These are phyloP conservation scores for Eucalyptus pumila DNA, from an alignment of 345 rosid genomes.

Conservation along the genomic window DNA sequence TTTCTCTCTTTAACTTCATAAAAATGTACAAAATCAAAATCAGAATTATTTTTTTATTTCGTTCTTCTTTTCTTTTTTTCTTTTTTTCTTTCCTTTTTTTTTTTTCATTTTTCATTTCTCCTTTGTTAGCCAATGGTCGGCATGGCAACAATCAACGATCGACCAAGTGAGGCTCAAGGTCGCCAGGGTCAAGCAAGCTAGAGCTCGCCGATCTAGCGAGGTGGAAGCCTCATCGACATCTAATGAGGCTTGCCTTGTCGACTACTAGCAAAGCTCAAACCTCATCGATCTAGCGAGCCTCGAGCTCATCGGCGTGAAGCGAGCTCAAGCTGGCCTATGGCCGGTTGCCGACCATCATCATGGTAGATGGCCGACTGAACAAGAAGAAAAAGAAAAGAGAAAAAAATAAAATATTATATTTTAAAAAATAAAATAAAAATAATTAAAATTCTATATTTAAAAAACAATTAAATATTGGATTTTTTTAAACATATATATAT, in stretches of 20 bases:
- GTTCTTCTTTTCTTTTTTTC: fast-evolving
- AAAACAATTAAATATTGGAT: too few species aligned
- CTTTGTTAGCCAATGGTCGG: fast-evolving
- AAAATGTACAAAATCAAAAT: too few species aligned
- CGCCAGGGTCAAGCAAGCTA: fast-evolving
- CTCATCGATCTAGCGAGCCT: fast-evolving
- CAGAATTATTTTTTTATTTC: too few species aligned
- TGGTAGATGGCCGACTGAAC: fast-evolving
- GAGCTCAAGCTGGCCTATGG: fast-evolving
- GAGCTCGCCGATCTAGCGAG: fast-evolving
- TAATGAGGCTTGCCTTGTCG: fast-evolving
- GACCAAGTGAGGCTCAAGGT: too few species aligned
- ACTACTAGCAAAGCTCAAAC: too few species aligned
- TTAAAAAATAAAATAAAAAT: too few species aligned
- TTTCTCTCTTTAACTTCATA: too few species aligned
- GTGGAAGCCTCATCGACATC: fast-evolving
- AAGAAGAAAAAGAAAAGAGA: too few species aligned
- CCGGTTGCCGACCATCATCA: fast-evolving
- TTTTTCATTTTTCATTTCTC: too few species aligned
- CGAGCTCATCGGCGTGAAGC: fast-evolving
- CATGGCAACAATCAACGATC: fast-evolving
- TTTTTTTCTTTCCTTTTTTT: fast-evolving
- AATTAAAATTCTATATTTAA: too few species aligned
- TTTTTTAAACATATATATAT: too few species aligned
- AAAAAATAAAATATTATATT: fast-evolving